A percentile compares a stretch with the other conserved stretches of the same genome.
These are phyloP conservation scores for Tarenaya hassleriana DNA, from an alignment of 345 rosid genomes.

Conservation along the genomic window DNA sequence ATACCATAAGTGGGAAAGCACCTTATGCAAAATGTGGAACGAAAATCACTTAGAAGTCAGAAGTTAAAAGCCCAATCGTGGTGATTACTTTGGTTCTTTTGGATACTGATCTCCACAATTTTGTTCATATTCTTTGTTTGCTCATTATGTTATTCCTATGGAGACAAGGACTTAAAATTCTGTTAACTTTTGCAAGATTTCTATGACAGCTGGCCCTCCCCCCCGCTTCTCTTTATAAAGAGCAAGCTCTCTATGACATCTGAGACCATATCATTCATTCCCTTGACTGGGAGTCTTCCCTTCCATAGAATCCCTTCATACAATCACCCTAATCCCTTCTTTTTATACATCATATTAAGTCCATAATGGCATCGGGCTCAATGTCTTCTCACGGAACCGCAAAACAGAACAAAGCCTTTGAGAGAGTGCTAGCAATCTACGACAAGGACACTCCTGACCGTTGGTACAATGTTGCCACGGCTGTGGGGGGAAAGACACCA, in stretches of 20 bases:
- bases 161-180: constrained; percentile 60
- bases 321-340: constrained; percentile 1
- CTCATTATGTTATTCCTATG: constrained; percentile 40
- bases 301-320: constrained; percentile 14
- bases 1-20: constrained; percentile 26
- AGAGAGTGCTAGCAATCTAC: constrained; percentile 78
- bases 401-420: constrained; percentile 91
- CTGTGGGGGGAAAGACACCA: constrained; percentile 77
- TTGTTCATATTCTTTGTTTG: constrained; percentile 17
- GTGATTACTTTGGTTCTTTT: constrained; percentile 28
- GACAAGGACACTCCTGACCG: constrained; percentile 98
- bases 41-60: constrained; percentile 1
- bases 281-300: constrained; percentile 22
- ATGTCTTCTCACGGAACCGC: constrained; percentile 76
- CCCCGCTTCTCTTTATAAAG: constrained; percentile 53
- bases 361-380: constrained; percentile 65
- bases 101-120: constrained; percentile 38
- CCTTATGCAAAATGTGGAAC: constrained; percentile 29
- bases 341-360: constrained; percentile 3
- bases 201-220: constrained; percentile 41
- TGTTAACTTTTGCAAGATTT: constrained; percentile 33
- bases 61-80: constrained; percentile 10
- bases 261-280: constrained; percentile 36
- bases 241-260: constrained; percentile 42
- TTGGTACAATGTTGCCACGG: constrained; percentile 88